phyloP scores from a whole-genome alignment of 768 basidiomycete species.

The Boletus sensibilis region DNA sequence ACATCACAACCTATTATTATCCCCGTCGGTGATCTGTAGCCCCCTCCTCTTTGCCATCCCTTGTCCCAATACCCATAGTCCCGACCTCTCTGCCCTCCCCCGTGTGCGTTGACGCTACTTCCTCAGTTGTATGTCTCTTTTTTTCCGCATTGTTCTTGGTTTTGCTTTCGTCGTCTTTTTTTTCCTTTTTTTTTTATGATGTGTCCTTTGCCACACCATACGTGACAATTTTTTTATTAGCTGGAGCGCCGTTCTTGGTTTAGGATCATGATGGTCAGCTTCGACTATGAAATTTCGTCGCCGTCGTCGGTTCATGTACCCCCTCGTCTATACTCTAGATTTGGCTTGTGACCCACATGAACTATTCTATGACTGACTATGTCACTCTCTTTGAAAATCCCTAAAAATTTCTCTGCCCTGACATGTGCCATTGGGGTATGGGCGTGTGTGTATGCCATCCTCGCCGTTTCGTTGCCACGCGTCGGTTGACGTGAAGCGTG shows the following conservation, averaged over 20 bases:
- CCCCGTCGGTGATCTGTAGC: conserved; percentile 30
- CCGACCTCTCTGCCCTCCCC: conserved; percentile 1
- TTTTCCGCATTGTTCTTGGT: conserved; percentile 22
- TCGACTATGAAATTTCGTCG: conserved; percentile 3
- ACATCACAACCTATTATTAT: conserved; percentile 36
- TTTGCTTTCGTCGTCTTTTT: conserved; percentile 20
- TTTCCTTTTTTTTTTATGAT: conserved; percentile 7
- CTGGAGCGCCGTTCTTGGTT: conserved; percentile 12
- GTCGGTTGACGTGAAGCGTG: no score
- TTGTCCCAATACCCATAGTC: conserved; percentile 19
- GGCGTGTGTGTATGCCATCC: no score
- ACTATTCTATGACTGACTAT: conserved; percentile 10
- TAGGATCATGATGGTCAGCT: not conserved
- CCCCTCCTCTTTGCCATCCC: conserved; percentile 1
- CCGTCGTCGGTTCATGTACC: conserved; percentile 7
- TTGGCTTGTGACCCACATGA: conserved; percentile 2
- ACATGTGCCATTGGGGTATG: no score
- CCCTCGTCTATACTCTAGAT: conserved; percentile 22
- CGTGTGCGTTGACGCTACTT: conserved; percentile 16
- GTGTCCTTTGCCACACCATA: conserved; percentile 1
- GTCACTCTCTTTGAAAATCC: not conserved
- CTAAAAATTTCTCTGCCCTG: not conserved
- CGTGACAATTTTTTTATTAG: conserved; percentile 16
- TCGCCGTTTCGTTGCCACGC: no score
- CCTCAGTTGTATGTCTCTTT: conserved; percentile 20